phyloP scores from a whole-genome alignment of 306 rosid species.

The Vicia sativa region DNA sequence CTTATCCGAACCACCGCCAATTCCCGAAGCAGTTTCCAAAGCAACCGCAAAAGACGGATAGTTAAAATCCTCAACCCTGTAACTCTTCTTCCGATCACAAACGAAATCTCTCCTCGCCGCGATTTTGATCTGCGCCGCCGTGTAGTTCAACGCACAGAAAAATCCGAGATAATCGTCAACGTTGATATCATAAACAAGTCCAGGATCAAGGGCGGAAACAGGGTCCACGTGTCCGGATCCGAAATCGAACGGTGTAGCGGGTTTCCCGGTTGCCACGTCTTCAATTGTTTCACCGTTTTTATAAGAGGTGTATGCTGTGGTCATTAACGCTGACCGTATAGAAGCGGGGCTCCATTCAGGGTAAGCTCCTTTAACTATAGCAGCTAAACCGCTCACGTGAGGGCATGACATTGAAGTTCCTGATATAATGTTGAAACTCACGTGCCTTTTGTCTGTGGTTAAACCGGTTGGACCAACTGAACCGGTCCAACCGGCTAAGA shows the following conservation, averaged over 20 bases:
- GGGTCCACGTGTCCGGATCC: constrained; percentile 95
- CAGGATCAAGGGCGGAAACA: constrained; percentile 83
- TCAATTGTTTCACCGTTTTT: constrained; percentile 52
- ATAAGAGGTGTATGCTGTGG: constrained; percentile 70
- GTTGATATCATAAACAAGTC: constrained; percentile 75
- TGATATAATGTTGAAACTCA: constrained; percentile 77
- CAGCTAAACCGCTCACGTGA: constrained; percentile 84
- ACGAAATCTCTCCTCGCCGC: constrained; percentile 50
- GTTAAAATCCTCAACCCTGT: constrained; percentile 69
- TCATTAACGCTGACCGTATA: constrained; percentile 89
- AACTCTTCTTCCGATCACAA: constrained; percentile 56
- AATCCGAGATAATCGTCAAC: constrained; percentile 64
- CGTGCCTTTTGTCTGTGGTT: constrained; percentile 50
- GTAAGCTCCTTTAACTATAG: constrained; percentile 72
- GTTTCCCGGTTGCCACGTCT: constrained; percentile 61
- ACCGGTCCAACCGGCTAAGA: constrained; percentile 90
- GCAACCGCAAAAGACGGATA: constrained; percentile 89
- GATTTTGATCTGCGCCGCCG: constrained; percentile 50
- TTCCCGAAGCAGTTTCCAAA: constrained; percentile 70
- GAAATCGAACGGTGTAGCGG: constrained; percentile 74
- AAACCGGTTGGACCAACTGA: constrained; percentile 74
- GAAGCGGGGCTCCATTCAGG: constrained; percentile 92
- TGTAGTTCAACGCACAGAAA: constrained; percentile 76
- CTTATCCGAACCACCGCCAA: constrained; percentile 51
- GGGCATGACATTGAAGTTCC: constrained; percentile 99